These are phyloP conservation scores for Drechslera avenae DNA, from an alignment of 2,329 filamentous ascomycete genomes.

Conservation along the genomic window DNA sequence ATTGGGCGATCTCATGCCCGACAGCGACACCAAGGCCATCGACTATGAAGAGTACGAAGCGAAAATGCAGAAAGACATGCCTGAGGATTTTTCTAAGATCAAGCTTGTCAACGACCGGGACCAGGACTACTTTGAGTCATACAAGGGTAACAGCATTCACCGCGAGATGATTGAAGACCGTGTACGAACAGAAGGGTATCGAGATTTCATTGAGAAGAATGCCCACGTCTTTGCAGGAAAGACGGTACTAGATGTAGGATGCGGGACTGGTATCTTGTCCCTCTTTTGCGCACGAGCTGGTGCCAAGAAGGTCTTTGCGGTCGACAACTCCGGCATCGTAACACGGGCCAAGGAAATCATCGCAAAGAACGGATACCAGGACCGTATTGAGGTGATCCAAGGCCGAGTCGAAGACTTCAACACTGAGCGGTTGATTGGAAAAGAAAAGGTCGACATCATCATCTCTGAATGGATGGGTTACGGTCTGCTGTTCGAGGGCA, in stretches of 20 bases:
- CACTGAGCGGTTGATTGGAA: constrained; percentile 59
- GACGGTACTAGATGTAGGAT: constrained; percentile 88
- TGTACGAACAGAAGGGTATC: constrained; percentile 86
- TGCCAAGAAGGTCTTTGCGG: constrained; percentile 82
- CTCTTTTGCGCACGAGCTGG: constrained; percentile 95
- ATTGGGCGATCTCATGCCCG: constrained; percentile 72
- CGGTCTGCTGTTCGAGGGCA: constrained; percentile 88
- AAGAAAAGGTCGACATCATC: constrained; percentile 81
- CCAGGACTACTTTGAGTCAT: constrained; percentile 67
- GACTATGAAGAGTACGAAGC: constrained; percentile 46
- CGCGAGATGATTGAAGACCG: constrained; percentile 94
- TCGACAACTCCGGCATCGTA: constrained; percentile 92
- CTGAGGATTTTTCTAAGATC: constrained; percentile 37
- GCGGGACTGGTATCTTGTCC: constrained; percentile 79
- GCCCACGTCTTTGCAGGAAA: constrained; percentile 86
- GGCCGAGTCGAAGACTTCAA: constrained; percentile 87
- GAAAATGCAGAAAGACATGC: constrained; percentile 50
- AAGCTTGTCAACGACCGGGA: constrained; percentile 55
- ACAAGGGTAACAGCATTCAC: constrained; percentile 76
- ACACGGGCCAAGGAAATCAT: constrained; percentile 84
- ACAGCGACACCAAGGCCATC: constrained; percentile 31
- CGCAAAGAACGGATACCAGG: constrained; percentile 75
- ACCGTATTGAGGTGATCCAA: constrained; percentile 77
- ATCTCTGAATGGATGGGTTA: constrained; percentile 99
- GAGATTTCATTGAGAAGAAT: constrained; percentile 93